Conservation (phyloP, 306 rosid genomes). For the Biancaea sappan region DNA sequence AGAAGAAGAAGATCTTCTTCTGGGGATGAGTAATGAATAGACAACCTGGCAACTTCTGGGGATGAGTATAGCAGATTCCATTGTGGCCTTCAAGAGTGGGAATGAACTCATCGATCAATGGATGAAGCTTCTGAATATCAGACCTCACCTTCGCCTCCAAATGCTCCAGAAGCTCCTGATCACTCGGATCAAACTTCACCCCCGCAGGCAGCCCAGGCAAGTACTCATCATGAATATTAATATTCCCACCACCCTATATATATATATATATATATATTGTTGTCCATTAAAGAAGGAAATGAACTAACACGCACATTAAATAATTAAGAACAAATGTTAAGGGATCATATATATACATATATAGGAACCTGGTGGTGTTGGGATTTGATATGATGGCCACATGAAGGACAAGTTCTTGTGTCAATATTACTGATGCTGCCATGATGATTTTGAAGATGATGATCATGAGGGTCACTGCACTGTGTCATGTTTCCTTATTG, state of each 20-base stretch:
- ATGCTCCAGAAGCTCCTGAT: conserved; percentile 76
- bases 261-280: too few relatives aligned
- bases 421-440: conserved; percentile 35
- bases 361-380: conserved; percentile 64
- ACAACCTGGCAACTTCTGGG: conserved; percentile 81
- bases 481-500: conserved; percentile 54
- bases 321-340: neutral
- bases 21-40: neutral
- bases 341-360: neutral
- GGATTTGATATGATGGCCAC: conserved; percentile 75
- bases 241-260: too few relatives aligned
- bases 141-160: conserved; percentile 68
- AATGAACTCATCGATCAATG: conserved; percentile 74
- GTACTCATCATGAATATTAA: too few relatives aligned
- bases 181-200: conserved; percentile 84
- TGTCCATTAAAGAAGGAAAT: neutral
- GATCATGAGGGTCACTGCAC: conserved; percentile 25
- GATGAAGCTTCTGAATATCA: conserved; percentile 66
- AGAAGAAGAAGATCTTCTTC: neutral
- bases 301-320: neutral
- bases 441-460: conserved; percentile 14
- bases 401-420: conserved; percentile 67
- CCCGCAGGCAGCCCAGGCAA: conserved; percentile 79
- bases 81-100: conserved; percentile 74
- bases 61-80: conserved; percentile 83